Evolutionary conservation across 2,329 filamentous ascomycete species (phyloP).

Genomic region (Phialemonium atrogriseum): DNA sequence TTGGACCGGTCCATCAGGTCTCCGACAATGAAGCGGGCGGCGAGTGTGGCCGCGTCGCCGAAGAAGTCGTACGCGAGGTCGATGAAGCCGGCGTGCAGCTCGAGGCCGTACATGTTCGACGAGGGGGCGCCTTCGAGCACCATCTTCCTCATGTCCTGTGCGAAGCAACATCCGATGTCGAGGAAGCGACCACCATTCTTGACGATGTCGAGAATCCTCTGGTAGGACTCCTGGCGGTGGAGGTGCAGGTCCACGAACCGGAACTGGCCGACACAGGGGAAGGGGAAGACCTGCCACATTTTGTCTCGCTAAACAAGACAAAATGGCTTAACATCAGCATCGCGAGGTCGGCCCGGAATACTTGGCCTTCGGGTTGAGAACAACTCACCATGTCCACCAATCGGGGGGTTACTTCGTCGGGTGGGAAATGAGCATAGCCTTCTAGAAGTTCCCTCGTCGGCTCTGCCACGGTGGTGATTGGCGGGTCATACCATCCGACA

Average conservation of each 20-base stretch:
- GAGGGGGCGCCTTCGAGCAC: conserved; percentile 5
- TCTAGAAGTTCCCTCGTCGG: conserved; percentile 8
- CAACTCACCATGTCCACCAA: conserved; percentile 10
- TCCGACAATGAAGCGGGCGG: conserved; percentile 5
- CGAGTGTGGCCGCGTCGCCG: conserved; percentile 6
- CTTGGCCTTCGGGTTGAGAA: no score
- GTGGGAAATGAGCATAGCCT: conserved; percentile 10
- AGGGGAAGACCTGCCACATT: conserved; percentile 5
- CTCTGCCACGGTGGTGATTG: conserved; percentile 3
- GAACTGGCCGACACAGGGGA: conserved; percentile 11
- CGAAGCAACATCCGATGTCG: conserved; percentile 9
- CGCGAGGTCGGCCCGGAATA: neutral
- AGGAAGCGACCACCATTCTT: conserved; percentile 4
- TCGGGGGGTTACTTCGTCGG: conserved; percentile 7
- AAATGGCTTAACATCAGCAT: neutral
- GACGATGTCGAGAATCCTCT: conserved; percentile 2
- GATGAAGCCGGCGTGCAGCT: conserved; percentile 5
- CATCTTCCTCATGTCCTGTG: conserved; percentile 10
- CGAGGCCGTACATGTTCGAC: conserved; percentile 5
- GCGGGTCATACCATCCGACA: conserved; percentile 8
- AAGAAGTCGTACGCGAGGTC: conserved; percentile 6
- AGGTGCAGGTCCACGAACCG: conserved; percentile 8
- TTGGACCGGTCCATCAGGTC: conserved; percentile 6
- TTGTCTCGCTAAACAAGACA: conserved; percentile 4
- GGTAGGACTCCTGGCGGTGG: conserved; percentile 3